Base-by-base conservation (phyloP, 2,329 filamentous ascomycete genomes). In the Teratosphaeria nubilosa region DNA sequence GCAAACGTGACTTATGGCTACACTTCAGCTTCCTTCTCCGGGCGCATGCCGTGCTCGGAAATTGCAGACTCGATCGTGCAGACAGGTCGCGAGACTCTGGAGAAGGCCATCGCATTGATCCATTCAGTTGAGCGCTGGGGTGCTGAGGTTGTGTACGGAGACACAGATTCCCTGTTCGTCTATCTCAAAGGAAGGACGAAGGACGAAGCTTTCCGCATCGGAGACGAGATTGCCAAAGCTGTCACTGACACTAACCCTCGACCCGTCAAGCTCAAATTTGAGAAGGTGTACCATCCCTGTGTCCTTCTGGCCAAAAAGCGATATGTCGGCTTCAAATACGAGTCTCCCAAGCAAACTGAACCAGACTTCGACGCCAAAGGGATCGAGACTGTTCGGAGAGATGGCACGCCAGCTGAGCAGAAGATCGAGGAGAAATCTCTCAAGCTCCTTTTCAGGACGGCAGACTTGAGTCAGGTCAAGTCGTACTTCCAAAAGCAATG, bases 1-100 rank as follows among this genome's bases (percentile, higher is more conserved):
- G 94, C 94, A n/a, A 99, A 99, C 66, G 94, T 99, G 64, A 99
- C 94, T 0, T 99, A 99, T 68, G 94, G 94, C 11, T 99, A 99
- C 74, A 94, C 94, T 0, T 97, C 94, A 2, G 94, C 94, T 0
- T 95, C 90, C 0, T 99, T 96, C 72, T 97, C 92, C 0, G 94
- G 94, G 0, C 85, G 94, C 25, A 97, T 99, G 94, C 94, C 94
- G 0, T 99, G 94, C 72, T 90, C 91, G 1, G 94, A 99, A 72
- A 96, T 99, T 63, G 94, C 94, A 7, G 94, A 99, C 75, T 96
- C 90, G 73, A 99, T 99, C 67, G 94, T 99, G 0, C 92, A 99
- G 72, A 95, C 92, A 0, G 94, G 88, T 0, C 85, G 94, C 13
- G 94, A 99, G 74, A 99, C 92, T 0, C 82, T 99, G 0, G 94